Conservation (phyloP, 345 rosid genomes). For the Corchorus capsularis region DNA sequence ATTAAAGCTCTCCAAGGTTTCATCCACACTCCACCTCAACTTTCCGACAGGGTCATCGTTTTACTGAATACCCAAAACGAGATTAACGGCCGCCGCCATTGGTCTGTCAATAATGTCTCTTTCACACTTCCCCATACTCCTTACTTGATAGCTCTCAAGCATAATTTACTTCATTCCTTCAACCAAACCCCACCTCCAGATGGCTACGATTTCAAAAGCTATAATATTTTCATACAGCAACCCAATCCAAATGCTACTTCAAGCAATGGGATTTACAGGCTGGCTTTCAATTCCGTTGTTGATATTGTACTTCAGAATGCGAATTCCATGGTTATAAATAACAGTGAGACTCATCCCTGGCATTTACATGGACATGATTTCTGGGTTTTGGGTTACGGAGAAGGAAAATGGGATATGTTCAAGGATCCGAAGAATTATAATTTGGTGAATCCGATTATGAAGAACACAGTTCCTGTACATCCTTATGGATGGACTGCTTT, state of each 20-base stretch:
- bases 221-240: neutral
- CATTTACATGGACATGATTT: conserved; percentile 89
- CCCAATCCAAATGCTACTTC: conserved; percentile 43
- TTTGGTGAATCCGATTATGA: conserved; percentile 66
- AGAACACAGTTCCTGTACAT: conserved; percentile 76
- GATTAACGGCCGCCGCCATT: conserved; percentile 35
- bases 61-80: conserved; percentile 63
- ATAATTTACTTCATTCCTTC: conserved; percentile 39
- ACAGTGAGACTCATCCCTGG: conserved; percentile 84
- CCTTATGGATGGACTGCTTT: conserved; percentile 79
- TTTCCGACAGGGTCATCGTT: conserved; percentile 48
- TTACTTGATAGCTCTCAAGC: conserved; percentile 54
- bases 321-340: conserved; percentile 33
- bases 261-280: conserved; percentile 44
- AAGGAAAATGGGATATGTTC: conserved; percentile 52
- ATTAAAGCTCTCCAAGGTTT: conserved; percentile 52
- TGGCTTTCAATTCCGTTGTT: conserved; percentile 54
- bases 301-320: conserved; percentile 77
- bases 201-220: conserved; percentile 25
- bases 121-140: conserved; percentile 58
- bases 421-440: conserved; percentile 54
- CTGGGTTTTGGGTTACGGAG: conserved; percentile 74
- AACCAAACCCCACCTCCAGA: conserved; percentile 51
- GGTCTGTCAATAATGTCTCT: conserved; percentile 76
- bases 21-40: conserved; percentile 44